Evolutionary conservation across 495 filamentous ascomycete species (phyloP).

Genomic region (Neurospora sp.): DNA sequence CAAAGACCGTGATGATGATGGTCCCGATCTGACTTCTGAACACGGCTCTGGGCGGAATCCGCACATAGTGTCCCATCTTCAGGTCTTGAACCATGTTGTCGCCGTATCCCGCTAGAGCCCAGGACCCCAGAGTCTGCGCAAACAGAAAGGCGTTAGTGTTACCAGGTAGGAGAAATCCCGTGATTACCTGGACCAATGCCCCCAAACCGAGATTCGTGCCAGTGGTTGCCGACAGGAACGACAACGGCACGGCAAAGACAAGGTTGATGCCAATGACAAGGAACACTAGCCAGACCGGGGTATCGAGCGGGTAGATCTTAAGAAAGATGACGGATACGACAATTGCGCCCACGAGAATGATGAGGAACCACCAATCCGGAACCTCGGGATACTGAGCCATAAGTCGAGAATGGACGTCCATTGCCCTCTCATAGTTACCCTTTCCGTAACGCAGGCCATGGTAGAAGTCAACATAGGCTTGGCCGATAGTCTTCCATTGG

Average conservation of each 20-base stretch:
- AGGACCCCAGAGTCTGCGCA: slow-evolving; percentile 23
- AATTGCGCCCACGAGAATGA: slow-evolving; percentile 36
- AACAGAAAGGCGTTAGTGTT: slow-evolving; percentile 27
- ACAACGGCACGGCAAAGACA: slow-evolving; percentile 27
- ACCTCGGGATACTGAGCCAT: slow-evolving; percentile 49
- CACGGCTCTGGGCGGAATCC: slow-evolving; percentile 22
- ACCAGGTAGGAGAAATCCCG: slow-evolving; percentile 22
- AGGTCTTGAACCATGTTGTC: slow-evolving; percentile 31
- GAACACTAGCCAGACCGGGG: slow-evolving; percentile 24
- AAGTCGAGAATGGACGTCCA: slow-evolving; percentile 50
- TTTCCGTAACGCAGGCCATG: slow-evolving; percentile 40
- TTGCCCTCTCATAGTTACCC: slow-evolving; percentile 37
- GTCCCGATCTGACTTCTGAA: slow-evolving; percentile 23
- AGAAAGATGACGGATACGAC: slow-evolving; percentile 41
- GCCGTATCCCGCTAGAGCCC: slow-evolving; percentile 22
- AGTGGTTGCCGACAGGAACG: slow-evolving; percentile 26
- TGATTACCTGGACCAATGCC: slow-evolving; percentile 23
- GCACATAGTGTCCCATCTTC: slow-evolving; percentile 27
- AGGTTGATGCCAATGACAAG: slow-evolving; percentile 29
- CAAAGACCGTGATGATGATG: slow-evolving; percentile 24
- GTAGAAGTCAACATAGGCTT: slow-evolving; percentile 23
- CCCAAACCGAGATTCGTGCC: slow-evolving; percentile 25
- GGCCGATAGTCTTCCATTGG: slow-evolving; percentile 33
- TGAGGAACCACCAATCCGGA: slow-evolving; percentile 53
- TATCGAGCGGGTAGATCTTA: slow-evolving; percentile 34